Evolutionary conservation across 208 protist genomes (phyloP), one percentile per base, ranked within the genome.

Genomic region (Leptomonas seymouri): DNA sequence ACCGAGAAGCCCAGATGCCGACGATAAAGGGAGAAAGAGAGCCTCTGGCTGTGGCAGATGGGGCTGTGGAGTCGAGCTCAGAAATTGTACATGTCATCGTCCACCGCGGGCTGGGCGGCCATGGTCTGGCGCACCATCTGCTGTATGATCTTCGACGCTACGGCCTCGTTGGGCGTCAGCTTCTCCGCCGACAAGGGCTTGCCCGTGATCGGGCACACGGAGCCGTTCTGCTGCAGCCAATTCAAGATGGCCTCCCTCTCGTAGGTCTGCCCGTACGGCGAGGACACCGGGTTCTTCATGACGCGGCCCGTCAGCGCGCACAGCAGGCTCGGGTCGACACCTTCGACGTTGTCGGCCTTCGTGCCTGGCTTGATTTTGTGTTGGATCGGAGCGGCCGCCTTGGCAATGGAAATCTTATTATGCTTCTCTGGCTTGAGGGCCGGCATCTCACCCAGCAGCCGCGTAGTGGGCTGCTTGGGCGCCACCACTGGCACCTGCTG

Each of bases 281-380:
- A 96, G 28, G 79, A 74, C 18, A 97, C 89, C 16, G 93, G 93
- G 57, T 91, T 87, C 85, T 97, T 97, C 93, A 97, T 96, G 34
- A 94, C 80, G 55, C 89, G 79, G 34, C 89, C 88, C 8, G 90
- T 96, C 60, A 97, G 78, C 30, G 89, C 86, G 62, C 93, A 97
- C 44, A 93, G 81, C 12, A 97, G 72, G 34, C 71, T 57, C 18
- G 82, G 53, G 53, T 94, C 85, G 39, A 88, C 76, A 48, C 87
- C 87, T n/a, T 75, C 70, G 44, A 82, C 76, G 51, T 71, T 75
- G 69, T 92, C 84, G 39, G 66, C 63, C 70, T 81, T 76, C 42
- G 76, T 56, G 48, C 60, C 49, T 27, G 83, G 68, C 45, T 57
- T 66, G 16, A 88, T 74, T 59, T 72, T 85, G 31, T 73, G 57